phyloP scores from a whole-genome alignment of 805 yeast genomes.

The Cyberlindnera nakhonratchasimensis region DNA sequence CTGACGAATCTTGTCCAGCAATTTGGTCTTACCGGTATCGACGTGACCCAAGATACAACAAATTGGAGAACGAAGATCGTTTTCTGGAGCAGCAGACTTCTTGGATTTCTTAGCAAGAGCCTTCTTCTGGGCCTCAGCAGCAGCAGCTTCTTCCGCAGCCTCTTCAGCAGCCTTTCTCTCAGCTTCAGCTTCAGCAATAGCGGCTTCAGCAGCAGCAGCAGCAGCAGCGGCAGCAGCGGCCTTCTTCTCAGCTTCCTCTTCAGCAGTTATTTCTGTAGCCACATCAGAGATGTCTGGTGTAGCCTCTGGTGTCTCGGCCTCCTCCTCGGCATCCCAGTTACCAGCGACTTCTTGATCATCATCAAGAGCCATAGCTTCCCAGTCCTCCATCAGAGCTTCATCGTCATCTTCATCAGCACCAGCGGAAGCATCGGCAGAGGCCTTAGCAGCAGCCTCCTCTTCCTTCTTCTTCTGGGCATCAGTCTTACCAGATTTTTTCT shows the following conservation, averaged over 20 bases:
- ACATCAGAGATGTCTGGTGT: constrained; percentile 30
- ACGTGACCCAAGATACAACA: constrained; percentile 99
- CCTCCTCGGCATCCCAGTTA: constrained; percentile 42
- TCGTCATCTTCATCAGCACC: constrained; percentile 30
- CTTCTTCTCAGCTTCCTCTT: constrained; percentile 2
- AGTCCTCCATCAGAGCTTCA: constrained; percentile 65
- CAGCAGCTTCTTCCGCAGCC: constrained; percentile 23
- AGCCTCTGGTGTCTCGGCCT: constrained; percentile 2
- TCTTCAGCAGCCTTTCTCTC: constrained; percentile 21
- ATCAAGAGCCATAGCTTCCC: constrained; percentile 71
- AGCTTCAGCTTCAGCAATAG: constrained; percentile 11
- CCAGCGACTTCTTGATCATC: constrained; percentile 55
- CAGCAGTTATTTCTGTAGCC: constrained; percentile 27
- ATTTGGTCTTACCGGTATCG: constrained; percentile 98
- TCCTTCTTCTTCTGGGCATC: constrained; percentile 28
- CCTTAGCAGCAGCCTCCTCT: constrained; percentile 23
- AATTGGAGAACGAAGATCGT: constrained; percentile 92
- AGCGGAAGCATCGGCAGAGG: constrained; percentile 20
- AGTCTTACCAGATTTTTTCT: constrained; percentile 48
- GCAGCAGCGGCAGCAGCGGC: constrained; percentile 5
- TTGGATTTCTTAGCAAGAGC: constrained; percentile 25
- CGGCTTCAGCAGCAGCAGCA: constrained; percentile 26
- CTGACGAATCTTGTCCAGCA: constrained; percentile 95
- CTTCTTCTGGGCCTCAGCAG: constrained; percentile 16
- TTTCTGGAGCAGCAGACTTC: constrained; percentile 29